Evolutionary conservation across 768 basidiomycete species (phyloP).

Genomic region (Strobilomyces echinocephalus): DNA sequence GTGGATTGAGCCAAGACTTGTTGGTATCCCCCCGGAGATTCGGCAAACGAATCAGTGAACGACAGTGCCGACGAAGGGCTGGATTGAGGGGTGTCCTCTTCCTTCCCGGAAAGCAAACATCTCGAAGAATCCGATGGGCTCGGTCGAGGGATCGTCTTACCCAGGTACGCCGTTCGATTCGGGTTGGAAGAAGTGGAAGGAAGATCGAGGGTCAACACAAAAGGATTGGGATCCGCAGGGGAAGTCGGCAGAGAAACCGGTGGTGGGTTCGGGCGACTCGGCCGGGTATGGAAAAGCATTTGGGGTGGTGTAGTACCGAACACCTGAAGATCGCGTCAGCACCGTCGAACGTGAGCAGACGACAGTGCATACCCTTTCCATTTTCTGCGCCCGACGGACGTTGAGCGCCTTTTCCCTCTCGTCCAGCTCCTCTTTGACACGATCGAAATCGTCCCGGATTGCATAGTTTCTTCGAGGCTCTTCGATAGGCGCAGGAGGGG

Average conservation of each 20-base stretch:
- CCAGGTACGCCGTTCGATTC: slow-evolving; percentile 47
- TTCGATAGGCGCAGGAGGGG: slow-evolving; percentile 26
- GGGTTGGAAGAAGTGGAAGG: slow-evolving; percentile 34
- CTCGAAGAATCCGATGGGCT: slow-evolving; percentile 62
- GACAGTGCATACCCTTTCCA: slow-evolving; percentile 65
- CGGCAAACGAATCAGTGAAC: slow-evolving; percentile 20
- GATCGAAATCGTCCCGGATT: slow-evolving; percentile 50
- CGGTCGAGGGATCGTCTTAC: slow-evolving; percentile 45
- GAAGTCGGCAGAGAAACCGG: slow-evolving; percentile 28
- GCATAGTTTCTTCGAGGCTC: slow-evolving; percentile 46
- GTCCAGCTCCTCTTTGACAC: slow-evolving; percentile 65
- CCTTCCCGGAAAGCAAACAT: slow-evolving; percentile 40
- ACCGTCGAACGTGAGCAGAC: neutral
- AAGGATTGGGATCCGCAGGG: slow-evolving; percentile 15
- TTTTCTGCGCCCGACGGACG: slow-evolving; percentile 76
- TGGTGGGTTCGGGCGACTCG: slow-evolving; percentile 32
- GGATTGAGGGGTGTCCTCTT: slow-evolving; percentile 8
- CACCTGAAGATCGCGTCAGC: slow-evolving; percentile 42
- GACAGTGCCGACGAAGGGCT: slow-evolving; percentile 21
- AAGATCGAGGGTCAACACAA: slow-evolving; percentile 18
- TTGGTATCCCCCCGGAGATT: slow-evolving; percentile 14
- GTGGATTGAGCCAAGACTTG: slow-evolving; percentile 34
- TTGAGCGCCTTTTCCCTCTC: slow-evolving; percentile 74
- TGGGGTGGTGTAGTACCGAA: slow-evolving; percentile 81
- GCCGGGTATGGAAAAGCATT: slow-evolving; percentile 68